Evolutionary conservation across 1,284 basidiomycete species (phyloP).

Genomic region (Fomitopsis palustris): DNA sequence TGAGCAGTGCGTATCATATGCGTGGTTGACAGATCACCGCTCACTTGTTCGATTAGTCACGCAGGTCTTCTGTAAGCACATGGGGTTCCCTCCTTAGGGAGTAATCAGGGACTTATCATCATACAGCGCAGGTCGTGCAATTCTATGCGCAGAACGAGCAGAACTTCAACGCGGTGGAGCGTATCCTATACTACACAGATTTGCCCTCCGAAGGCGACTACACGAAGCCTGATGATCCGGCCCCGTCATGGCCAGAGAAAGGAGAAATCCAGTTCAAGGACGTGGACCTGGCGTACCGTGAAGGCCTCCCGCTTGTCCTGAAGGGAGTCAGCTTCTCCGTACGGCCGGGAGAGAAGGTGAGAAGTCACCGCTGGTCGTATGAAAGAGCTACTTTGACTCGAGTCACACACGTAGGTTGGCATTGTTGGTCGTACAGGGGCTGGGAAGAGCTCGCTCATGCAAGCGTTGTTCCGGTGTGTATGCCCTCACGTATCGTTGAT

Average conservation of each 20-base stretch:
- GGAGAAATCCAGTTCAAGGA: constrained; percentile 63
- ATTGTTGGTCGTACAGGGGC: constrained; percentile 76
- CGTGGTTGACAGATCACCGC: neutral
- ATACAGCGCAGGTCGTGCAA: constrained; percentile 50
- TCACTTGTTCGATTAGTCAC: constrained; percentile 38
- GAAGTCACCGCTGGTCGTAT: neutral
- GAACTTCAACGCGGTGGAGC: constrained; percentile 73
- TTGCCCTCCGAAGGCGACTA: constrained; percentile 45
- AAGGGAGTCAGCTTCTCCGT: constrained; percentile 63
- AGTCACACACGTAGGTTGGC: constrained; percentile 44
- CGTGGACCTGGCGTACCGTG: constrained; percentile 65
- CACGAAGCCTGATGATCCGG: constrained; percentile 45
- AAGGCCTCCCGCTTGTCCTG: constrained; percentile 70
- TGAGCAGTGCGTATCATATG: constrained; percentile 46
- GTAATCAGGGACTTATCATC: neutral
- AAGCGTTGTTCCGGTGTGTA: constrained; percentile 62
- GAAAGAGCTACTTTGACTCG: neutral
- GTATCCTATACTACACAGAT: constrained; percentile 57
- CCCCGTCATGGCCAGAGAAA: constrained; percentile 61
- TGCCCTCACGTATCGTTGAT: neutral
- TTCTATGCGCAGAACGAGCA: constrained; percentile 61
- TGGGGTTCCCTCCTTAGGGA: neutral
- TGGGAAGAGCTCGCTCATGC: constrained; percentile 76
- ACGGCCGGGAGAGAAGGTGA: constrained; percentile 68
- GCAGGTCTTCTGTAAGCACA: constrained; percentile 48